Evolutionary conservation across 352 stramenopile species (phyloP), one percentile per base, ranked within the genome.

Genomic region (Phytophthora colocasiae): DNA sequence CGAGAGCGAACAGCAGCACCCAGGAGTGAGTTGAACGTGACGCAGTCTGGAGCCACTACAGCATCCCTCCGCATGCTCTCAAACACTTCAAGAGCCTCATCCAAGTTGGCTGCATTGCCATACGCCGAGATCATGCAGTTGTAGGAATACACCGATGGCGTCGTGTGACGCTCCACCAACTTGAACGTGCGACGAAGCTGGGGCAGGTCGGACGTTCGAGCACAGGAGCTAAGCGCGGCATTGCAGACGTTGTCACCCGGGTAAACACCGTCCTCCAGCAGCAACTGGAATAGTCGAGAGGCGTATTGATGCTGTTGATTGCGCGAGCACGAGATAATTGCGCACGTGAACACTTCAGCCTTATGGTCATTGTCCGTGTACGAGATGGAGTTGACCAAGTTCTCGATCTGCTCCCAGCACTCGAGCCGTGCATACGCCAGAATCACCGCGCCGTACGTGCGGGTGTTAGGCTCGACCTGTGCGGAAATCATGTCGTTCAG

Each of bases 111-210:
- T 47, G 78, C 63, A 58, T 93, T 93, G 38, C 80, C 85, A 62
- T 81, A 92, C n/a, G 88, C 85, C 7, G 83, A 88, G 62, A 96
- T 92, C 75, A 95, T 89, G 48, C 82, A 87, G 63, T 95, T 95
- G 73, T 81, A 93, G 12, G 81, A 89, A 66, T 90, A 91, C n/a
- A 85, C 77, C 22, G 81, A 89, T 15, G 78, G 81, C 14, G 71
- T 81, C 24, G 77, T 71, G 52, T 93, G 69, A 8, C 53, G 57
- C 61, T 93, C 76, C 8, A 93, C 63, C 11, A 92, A 71, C 47
- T 82, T 77, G 56, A 87, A 90, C 27, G 93, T 88, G 43, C 79
- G 71, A 31, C 74, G 71, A 54, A 96, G 76, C 26, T 81, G 74
- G 39, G 79, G 65, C 26, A 90, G 29, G 50, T 93, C 81, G 9